Evolutionary conservation across 208 protist species (phyloP).

Genomic region (Blechomonas ayalai): DNA sequence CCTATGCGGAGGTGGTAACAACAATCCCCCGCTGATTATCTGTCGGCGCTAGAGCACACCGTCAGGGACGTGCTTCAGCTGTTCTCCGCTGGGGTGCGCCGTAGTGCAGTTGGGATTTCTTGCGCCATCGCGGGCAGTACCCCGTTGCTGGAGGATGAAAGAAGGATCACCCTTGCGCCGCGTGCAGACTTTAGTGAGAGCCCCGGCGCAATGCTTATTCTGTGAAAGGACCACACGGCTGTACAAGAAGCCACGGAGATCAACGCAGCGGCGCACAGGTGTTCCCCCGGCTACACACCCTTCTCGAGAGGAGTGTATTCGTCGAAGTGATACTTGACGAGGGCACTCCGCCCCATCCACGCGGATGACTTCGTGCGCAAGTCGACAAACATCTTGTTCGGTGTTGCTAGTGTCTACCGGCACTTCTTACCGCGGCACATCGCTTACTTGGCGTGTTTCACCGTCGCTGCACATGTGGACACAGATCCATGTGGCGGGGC

Average conservation of each 20-base stretch:
- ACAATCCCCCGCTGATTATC: slow-evolving; percentile 48
- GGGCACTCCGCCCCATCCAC: slow-evolving; percentile 35
- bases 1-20: slow-evolving; percentile 33
- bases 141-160: slow-evolving; percentile 35
- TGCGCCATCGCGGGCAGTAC: slow-evolving; percentile 47
- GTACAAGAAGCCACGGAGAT: slow-evolving; percentile 39
- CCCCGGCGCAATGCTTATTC: slow-evolving; percentile 53
- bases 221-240: slow-evolving; percentile 60
- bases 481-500: slow-evolving; percentile 61
- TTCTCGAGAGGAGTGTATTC: slow-evolving; percentile 53
- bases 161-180: slow-evolving; percentile 29
- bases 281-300: slow-evolving; percentile 35
- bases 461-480: slow-evolving; percentile 38
- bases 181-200: slow-evolving; percentile 25
- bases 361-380: slow-evolving; percentile 24
- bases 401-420: slow-evolving; percentile 53
- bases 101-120: slow-evolving; percentile 28
- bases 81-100: background rate
- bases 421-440: slow-evolving; percentile 26
- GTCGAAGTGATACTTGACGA: slow-evolving; percentile 60
- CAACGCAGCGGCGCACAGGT: slow-evolving; percentile 28
- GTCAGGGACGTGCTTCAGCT: slow-evolving; percentile 17
- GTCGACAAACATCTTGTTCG: slow-evolving; percentile 30
- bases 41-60: slow-evolving; percentile 27
- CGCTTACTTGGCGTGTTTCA: slow-evolving; percentile 18